Conservation (phyloP, 2,329 filamentous ascomycete species). For the Penicillium hordei region DNA sequence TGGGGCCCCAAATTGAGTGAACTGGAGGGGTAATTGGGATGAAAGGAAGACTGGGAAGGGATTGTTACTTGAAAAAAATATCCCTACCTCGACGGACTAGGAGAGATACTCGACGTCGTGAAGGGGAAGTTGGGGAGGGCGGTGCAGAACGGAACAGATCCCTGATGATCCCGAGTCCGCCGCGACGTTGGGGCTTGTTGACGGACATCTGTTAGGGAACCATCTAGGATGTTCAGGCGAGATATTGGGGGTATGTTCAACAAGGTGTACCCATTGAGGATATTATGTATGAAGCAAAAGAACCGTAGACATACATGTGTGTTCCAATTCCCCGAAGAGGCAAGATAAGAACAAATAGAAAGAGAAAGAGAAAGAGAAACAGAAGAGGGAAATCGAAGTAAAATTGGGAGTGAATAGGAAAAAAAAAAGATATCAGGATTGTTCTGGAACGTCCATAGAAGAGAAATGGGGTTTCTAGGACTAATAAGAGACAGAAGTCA, state of each 20-base stretch:
- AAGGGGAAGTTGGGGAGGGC: conserved; percentile 25
- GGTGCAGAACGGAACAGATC: conserved; percentile 35
- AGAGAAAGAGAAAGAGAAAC: background rate
- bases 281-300: conserved; percentile 25
- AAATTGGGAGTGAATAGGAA: conserved; percentile 12
- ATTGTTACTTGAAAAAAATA: conserved; percentile 36
- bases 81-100: conserved; percentile 39
- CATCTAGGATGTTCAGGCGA: conserved; percentile 23
- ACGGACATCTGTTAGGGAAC: conserved; percentile 37
- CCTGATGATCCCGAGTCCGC: conserved; percentile 34
- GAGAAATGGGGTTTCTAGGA: conserved; percentile 1
- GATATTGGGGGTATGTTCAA: background rate
- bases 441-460: conserved; percentile 23
- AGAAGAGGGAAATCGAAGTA: background rate
- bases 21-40: conserved; percentile 10
- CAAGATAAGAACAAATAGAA: background rate
- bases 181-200: conserved; percentile 34
- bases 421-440: conserved; percentile 6
- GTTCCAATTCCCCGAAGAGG: conserved; percentile 1
- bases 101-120: conserved; percentile 33
- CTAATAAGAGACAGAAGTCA: conserved; percentile 1
- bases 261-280: conserved; percentile 8
- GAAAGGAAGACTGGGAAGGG: conserved; percentile 1
- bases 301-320: conserved; percentile 25
- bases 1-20: conserved; percentile 5